Conservation (phyloP, 345 rosid species). For the Linum tenue region DNA sequence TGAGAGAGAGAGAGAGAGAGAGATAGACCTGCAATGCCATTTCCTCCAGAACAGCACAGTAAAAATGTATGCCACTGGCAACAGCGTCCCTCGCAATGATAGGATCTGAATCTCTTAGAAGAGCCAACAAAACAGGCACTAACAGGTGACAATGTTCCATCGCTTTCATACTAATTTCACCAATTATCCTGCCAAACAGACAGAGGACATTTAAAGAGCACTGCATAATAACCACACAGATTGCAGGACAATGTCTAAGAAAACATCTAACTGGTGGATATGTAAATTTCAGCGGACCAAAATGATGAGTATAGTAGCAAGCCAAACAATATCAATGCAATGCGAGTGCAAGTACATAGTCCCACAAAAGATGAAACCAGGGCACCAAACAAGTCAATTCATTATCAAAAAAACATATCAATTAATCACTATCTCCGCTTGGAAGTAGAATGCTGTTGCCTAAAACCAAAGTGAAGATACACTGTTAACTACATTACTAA, state of each 20-base stretch:
- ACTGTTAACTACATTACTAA: neutral
- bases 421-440: neutral
- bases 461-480: neutral
- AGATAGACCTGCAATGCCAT: constrained; percentile 62
- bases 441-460: neutral
- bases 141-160: constrained; percentile 50
- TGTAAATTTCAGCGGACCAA: too few species aligned
- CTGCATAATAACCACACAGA: neutral
- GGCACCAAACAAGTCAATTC: too few species aligned
- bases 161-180: constrained; percentile 59
- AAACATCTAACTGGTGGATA: neutral
- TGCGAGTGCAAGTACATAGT: neutral
- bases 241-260: neutral
- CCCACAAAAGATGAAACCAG: neutral
- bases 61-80: constrained; percentile 53
- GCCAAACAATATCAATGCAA: too few species aligned
- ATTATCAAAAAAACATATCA: neutral
- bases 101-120: constrained; percentile 50
- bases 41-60: constrained; percentile 58
- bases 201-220: neutral
- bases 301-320: too few species aligned
- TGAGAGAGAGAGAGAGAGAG: neutral
- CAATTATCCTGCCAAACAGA: constrained; percentile 62
- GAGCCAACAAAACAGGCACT: constrained; percentile 48
- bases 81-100: constrained; percentile 56